phyloP scores from a whole-genome alignment of 345 rosid species.

The Pugionium cornutum region DNA sequence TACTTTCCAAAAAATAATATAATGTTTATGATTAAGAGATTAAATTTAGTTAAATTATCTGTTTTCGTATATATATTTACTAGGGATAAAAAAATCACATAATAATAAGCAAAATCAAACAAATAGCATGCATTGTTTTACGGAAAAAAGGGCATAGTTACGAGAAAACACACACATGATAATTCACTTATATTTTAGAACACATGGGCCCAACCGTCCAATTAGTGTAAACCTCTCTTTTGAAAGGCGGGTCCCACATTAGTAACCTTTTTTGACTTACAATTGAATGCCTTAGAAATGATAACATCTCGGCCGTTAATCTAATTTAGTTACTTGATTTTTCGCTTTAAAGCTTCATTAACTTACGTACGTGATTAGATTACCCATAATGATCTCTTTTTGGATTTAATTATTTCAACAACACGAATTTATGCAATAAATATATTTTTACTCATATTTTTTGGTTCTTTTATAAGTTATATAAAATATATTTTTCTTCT shows the following conservation, averaged over 20 bases:
- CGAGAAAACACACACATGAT: constrained; percentile 13
- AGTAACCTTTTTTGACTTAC: constrained; percentile 33
- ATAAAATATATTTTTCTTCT: no score
- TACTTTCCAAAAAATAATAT: no score
- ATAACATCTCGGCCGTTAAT: constrained; percentile 38
- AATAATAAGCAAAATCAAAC: neutral
- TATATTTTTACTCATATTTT: no score
- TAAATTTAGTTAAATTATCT: no score
- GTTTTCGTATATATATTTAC: neutral
- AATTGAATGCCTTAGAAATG: constrained; percentile 1
- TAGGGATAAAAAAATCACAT: neutral
- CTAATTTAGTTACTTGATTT: constrained; percentile 14
- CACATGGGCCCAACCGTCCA: constrained; percentile 43
- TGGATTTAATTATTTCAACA: no score
- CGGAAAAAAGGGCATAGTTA: constrained; percentile 4
- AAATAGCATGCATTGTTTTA: constrained; percentile 7
- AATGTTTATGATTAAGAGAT: no score
- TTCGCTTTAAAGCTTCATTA: constrained; percentile 33
- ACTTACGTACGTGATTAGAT: constrained; percentile 33
- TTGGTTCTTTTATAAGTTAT: no score
- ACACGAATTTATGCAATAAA: no score
- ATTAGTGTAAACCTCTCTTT: constrained; percentile 24
- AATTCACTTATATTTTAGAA: neutral
- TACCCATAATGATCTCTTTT: constrained; percentile 27
- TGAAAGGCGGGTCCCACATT: constrained; percentile 11